Conservation (phyloP, 805 yeast genomes). For the Lachancea meyersii region DNA sequence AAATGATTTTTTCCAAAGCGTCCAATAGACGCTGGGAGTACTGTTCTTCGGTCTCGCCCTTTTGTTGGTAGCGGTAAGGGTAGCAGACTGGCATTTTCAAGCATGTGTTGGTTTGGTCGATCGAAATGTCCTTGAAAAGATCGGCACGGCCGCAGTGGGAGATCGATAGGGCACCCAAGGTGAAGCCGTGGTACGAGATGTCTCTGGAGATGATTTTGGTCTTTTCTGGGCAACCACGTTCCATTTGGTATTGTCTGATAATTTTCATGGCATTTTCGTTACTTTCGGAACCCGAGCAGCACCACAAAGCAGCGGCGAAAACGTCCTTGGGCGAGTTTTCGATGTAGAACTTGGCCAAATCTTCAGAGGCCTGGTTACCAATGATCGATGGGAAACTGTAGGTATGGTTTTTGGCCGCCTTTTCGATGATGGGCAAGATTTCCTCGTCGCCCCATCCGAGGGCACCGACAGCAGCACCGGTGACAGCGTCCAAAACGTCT, state of each 20-base stretch:
- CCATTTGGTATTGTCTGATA: slow-evolving; percentile 42
- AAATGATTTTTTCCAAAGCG: slow-evolving; percentile 39
- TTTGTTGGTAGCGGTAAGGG: slow-evolving; percentile 31
- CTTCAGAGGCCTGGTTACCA: slow-evolving; percentile 38
- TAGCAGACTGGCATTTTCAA: slow-evolving; percentile 31
- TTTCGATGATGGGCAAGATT: slow-evolving; percentile 32
- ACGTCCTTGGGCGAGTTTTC: slow-evolving; percentile 36
- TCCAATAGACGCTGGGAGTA: slow-evolving; percentile 36
- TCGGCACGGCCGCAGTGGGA: slow-evolving; percentile 35
- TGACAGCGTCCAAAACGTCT: slow-evolving; percentile 38
- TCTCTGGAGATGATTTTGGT: slow-evolving; percentile 39
- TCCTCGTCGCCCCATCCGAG: slow-evolving; percentile 40
- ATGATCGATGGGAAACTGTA: slow-evolving; percentile 35
- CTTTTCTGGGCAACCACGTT: slow-evolving; percentile 39
- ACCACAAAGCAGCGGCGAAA: slow-evolving; percentile 40
- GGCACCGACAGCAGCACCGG: slow-evolving; percentile 52
- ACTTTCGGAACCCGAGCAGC: slow-evolving; percentile 63
- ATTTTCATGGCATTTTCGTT: slow-evolving; percentile 62
- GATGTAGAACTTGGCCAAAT: slow-evolving; percentile 38
- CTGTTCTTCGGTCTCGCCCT: slow-evolving; percentile 37
- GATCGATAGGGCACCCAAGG: slow-evolving; percentile 42
- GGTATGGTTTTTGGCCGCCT: slow-evolving; percentile 34
- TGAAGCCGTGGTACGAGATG: slow-evolving; percentile 45
- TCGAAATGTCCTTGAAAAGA: slow-evolving; percentile 29
- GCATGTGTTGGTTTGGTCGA: slow-evolving; percentile 23